A percentile compares a stretch with the other conserved stretches of the same genome.
These are phyloP conservation scores for Cyclotella atomus DNA, from an alignment of 108 stramenopile species.

Conservation along the genomic window DNA sequence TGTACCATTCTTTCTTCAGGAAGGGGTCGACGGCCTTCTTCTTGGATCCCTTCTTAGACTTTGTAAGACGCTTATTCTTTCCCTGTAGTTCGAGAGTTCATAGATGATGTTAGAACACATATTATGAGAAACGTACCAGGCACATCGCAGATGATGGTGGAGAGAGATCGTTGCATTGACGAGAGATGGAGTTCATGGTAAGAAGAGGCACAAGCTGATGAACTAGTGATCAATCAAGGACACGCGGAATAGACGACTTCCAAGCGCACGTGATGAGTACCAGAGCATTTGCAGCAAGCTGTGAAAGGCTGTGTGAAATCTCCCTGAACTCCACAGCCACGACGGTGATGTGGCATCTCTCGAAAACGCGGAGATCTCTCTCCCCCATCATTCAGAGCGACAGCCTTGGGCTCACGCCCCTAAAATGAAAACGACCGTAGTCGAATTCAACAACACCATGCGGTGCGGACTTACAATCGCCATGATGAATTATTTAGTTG, in stretches of 20 bases:
- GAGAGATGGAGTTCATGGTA: no score
- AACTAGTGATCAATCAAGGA: no score
- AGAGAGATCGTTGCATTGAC: slow-evolving; percentile 2
- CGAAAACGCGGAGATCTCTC: slow-evolving; percentile 2
- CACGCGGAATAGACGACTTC: no score
- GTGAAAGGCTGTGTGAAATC: no score
- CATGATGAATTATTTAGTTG: slow-evolving; percentile 31
- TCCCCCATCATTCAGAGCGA: not conserved
- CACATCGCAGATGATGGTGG: not conserved
- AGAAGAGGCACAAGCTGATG: no score
- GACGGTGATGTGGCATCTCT: slow-evolving; percentile 19
- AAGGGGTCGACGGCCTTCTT: slow-evolving; percentile 98
- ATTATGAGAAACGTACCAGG: not conserved
- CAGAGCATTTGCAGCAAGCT: no score
- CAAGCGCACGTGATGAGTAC: no score
- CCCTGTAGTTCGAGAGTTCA: slow-evolving; percentile 58
- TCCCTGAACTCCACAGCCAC: not conserved
- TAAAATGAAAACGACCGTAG: slow-evolving; percentile 10
- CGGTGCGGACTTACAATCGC: slow-evolving; percentile 64
- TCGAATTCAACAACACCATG: slow-evolving; percentile 46
- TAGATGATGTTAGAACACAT: not conserved
- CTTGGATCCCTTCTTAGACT: slow-evolving; percentile 93
- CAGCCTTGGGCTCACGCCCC: slow-evolving; percentile 11
- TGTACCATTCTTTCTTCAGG: slow-evolving; percentile 99
- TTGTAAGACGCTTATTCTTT: slow-evolving; percentile 98